Evolutionary conservation across 202 grass and related monocot genomes (phyloP).

Genomic region (Bolboschoenoplectus hybrid): DNA sequence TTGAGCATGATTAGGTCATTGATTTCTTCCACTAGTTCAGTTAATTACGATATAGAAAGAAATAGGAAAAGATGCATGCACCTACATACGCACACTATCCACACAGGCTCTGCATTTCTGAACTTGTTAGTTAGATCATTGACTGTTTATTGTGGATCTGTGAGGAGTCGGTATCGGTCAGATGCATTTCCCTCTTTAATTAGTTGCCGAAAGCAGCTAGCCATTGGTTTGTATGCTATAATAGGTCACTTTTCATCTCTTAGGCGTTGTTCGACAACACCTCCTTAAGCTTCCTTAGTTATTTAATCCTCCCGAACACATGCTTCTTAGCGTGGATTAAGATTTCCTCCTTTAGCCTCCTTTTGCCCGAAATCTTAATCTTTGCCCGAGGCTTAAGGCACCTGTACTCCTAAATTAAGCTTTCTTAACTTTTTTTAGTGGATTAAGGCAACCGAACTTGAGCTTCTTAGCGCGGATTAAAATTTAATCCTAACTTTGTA

Average conservation of each 20-base stretch:
- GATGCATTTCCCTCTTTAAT: constrained; percentile 5
- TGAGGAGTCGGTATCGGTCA: background rate
- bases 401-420: too few species aligned
- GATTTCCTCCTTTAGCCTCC: too few species aligned
- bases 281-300: too few species aligned
- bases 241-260: background rate
- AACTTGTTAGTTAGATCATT: background rate
- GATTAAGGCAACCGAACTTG: too few species aligned
- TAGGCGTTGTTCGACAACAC: too few species aligned
- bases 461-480: too few species aligned
- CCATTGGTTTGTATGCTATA: background rate
- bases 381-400: too few species aligned
- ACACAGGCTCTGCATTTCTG: background rate
- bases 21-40: background rate
- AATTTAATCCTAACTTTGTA: too few species aligned
- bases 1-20: constrained; percentile 10
- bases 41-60: background rate
- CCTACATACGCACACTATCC: background rate
- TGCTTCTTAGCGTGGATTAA: too few species aligned
- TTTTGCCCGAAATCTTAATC: too few species aligned
- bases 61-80: background rate
- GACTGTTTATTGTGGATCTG: background rate
- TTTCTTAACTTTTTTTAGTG: too few species aligned
- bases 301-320: too few species aligned
- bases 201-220: background rate